Percentiles rank a stretch among this genome's conserved stretches.
Conservation (phyloP, 352 stramenopile genomes). For the Phytopythium delawarense region DNA sequence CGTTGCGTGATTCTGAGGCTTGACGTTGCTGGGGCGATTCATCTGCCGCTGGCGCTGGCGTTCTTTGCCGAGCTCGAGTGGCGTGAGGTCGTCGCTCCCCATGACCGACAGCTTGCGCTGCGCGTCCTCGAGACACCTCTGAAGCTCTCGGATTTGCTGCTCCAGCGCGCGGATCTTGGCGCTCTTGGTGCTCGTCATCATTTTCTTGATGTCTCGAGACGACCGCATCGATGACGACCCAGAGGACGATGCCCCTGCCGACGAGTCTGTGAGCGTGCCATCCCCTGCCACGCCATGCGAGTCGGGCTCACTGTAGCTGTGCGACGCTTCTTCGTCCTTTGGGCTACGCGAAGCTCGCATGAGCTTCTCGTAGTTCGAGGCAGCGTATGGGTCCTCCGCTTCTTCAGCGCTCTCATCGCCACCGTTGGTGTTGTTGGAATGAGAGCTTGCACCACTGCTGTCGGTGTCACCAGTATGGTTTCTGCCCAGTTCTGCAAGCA, state of each 20-base stretch:
- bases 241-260: conserved; percentile 1
- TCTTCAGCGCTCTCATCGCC: conserved; percentile 15
- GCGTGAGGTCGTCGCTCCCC: conserved; percentile 45
- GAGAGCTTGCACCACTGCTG: neutral
- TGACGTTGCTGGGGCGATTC: neutral
- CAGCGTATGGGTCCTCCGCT: conserved; percentile 43
- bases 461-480: neutral
- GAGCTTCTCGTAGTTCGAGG: conserved; percentile 55
- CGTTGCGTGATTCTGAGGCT: conserved; percentile 19
- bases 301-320: neutral
- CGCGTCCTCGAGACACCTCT: conserved; percentile 49
- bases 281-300: neutral
- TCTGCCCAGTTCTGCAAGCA: conserved; percentile 1
- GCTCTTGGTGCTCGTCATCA: conserved; percentile 24
- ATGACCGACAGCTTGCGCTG: conserved; percentile 63
- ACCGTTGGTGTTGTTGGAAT: conserved; percentile 7
- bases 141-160: conserved; percentile 58
- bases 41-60: conserved; percentile 3
- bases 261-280: conserved; percentile 8
- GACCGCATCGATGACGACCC: conserved; percentile 3
- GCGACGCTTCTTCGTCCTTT: neutral
- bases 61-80: conserved; percentile 10
- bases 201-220: conserved; percentile 18
- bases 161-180: conserved; percentile 49
- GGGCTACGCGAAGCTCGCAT: conserved; percentile 35